phyloP scores from a whole-genome alignment of 805 yeast genomes.

The Wickerhamiella parazyma region DNA sequence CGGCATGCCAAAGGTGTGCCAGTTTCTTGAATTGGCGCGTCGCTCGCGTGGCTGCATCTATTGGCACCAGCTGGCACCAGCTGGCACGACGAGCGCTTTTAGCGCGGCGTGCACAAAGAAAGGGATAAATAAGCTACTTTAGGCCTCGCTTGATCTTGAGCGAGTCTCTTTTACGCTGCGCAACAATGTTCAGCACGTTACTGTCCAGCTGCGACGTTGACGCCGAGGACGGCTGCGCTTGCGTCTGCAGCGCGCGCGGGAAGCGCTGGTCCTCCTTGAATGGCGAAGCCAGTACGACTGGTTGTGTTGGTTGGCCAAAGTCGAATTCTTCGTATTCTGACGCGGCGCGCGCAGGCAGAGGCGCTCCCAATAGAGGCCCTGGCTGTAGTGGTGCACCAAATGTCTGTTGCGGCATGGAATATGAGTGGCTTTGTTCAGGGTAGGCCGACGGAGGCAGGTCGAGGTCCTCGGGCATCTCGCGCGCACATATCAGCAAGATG shows the following conservation, averaged over 20 bases:
- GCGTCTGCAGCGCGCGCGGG: conserved; percentile 3
- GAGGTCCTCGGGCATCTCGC: conserved; percentile 9
- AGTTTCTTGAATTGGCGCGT: no score
- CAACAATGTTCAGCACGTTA: conserved; percentile 31
- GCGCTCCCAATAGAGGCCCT: no score
- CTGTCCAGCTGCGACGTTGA: conserved; percentile 5
- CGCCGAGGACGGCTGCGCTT: conserved; percentile 9
- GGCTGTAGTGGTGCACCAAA: neutral
- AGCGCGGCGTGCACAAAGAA: no score
- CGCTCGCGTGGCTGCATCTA: no score
- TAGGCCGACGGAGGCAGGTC: no score
- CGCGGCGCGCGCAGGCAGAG: no score
- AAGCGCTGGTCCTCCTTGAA: conserved; percentile 17
- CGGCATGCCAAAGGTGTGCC: no score
- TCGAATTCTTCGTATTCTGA: conserved; percentile 5
- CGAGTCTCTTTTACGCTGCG: conserved; percentile 40
- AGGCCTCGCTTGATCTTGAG: conserved; percentile 34
- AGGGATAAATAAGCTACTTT: conserved; percentile 7
- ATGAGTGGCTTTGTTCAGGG: conserved; percentile 1
- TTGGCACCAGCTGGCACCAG: no score
- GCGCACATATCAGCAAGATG: conserved; percentile 19
- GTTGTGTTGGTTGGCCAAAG: conserved; percentile 1
- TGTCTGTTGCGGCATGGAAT: neutral
- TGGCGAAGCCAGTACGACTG: conserved; percentile 21
- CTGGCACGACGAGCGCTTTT: no score